Conservation (phyloP, 192 early-diverging fungal genomes). For the Coemansia umbellata region DNA sequence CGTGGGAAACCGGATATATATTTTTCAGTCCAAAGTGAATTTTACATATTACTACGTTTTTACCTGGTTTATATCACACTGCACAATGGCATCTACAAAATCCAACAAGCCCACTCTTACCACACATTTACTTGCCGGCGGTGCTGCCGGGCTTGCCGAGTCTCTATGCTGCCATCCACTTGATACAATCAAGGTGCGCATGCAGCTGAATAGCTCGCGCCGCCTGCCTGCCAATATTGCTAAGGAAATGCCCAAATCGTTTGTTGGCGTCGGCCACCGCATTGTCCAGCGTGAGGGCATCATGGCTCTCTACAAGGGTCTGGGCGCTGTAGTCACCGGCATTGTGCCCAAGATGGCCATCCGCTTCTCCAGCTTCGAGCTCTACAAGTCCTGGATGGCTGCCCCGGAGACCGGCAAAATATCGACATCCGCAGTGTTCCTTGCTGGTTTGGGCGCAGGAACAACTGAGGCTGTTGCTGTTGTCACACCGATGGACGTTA, state of each 20-base stretch:
- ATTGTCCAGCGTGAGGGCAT: constrained; percentile 87
- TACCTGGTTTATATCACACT: not conserved
- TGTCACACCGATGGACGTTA: constrained; percentile 98
- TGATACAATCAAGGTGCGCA: constrained; percentile 97
- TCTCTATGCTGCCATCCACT: constrained; percentile 88
- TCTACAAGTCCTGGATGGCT: constrained; percentile 81
- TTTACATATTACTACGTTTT: no score
- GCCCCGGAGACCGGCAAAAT: constrained; percentile 62
- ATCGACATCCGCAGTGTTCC: constrained; percentile 64
- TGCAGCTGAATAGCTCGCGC: constrained; percentile 78
- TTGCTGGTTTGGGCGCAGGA: constrained; percentile 89
- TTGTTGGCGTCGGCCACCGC: constrained; percentile 78
- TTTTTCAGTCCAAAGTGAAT: not conserved
- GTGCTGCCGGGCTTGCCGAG: constrained; percentile 87
- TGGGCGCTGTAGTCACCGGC: constrained; percentile 92
- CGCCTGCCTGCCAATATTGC: constrained; percentile 7
- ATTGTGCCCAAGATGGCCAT: constrained; percentile 99
- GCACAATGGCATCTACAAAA: not conserved
- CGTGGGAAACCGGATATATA: not conserved
- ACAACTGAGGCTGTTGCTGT: constrained; percentile 91
- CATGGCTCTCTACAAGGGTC: constrained; percentile 92
- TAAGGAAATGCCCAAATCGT: constrained; percentile 44
- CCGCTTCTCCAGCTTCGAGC: constrained; percentile 93
- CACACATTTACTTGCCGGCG: constrained; percentile 84
- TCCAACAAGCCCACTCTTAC: constrained; percentile 58